A percentile compares a stretch with the other conserved stretches of the same genome.
These are phyloP conservation scores for Triticum turgidum DNA, from an alignment of 176 grass and related monocot genomes.

Conservation along the genomic window DNA sequence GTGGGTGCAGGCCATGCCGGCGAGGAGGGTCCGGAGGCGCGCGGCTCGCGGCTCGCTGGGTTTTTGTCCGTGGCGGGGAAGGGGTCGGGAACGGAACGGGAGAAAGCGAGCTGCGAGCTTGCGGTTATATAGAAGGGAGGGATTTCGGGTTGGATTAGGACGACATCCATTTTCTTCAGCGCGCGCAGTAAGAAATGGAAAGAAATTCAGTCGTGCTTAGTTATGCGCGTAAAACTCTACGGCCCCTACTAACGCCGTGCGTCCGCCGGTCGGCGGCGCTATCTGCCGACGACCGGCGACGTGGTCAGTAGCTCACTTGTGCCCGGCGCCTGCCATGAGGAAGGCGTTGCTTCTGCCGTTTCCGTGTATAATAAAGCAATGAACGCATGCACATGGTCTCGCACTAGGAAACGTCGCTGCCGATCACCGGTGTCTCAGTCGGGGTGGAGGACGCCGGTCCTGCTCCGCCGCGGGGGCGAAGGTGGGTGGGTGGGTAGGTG, in stretches of 20 bases:
- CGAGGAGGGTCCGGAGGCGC: background rate
- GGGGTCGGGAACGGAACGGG: background rate
- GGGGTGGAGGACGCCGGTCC: constrained; percentile 6
- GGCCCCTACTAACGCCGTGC: background rate
- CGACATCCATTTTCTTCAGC: background rate
- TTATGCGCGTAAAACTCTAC: background rate
- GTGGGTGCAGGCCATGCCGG: constrained; percentile 33
- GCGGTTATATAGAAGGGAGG: background rate
- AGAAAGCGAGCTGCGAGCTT: background rate
- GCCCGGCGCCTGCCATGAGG: background rate
- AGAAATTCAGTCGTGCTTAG: background rate
- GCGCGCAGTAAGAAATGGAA: background rate
- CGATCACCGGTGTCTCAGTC: background rate
- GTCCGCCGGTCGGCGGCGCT: too few species aligned
- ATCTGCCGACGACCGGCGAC: background rate
- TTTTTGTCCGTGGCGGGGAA: background rate
- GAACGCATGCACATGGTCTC: background rate
- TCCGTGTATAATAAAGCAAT: background rate
- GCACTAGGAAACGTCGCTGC: background rate
- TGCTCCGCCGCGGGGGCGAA: background rate
- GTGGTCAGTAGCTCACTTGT: background rate
- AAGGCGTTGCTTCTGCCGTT: background rate
- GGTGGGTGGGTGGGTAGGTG: background rate
- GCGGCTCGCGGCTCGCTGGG: background rate
- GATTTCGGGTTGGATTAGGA: background rate